Conservation (phyloP, 345 rosid species). For the Nephelium lappaceum region DNA sequence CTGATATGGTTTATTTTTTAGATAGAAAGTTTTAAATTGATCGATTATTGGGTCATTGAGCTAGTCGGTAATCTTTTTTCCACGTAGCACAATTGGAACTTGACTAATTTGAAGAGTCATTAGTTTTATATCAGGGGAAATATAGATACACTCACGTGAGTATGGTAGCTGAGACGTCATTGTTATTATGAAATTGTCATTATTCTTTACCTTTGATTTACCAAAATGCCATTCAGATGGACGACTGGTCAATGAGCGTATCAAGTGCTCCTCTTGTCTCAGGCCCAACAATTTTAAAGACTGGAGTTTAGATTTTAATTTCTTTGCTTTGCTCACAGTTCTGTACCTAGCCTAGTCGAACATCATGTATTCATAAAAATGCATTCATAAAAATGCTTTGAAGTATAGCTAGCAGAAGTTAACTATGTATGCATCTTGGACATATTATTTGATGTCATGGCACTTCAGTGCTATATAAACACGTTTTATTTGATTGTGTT, state of each 20-base stretch:
- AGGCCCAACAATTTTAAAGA: neutral
- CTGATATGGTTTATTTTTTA: neutral
- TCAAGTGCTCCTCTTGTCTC: too few species aligned
- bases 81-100: conserved; percentile 9
- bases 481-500: neutral
- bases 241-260: too few species aligned
- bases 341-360: neutral
- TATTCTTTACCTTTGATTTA: too few species aligned
- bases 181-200: too few species aligned
- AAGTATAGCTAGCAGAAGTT: neutral
- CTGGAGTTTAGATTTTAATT: neutral
- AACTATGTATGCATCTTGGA: neutral
- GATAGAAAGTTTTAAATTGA: conserved; percentile 13
- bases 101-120: neutral
- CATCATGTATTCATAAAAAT: neutral
- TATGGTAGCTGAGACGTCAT: too few species aligned
- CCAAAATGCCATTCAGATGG: too few species aligned
- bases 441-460: conserved; percentile 14
- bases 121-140: neutral
- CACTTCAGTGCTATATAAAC: neutral
- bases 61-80: neutral
- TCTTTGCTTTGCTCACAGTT: neutral
- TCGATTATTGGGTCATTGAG: neutral
- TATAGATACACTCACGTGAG: too few species aligned
- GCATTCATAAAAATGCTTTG: neutral